Base-by-base conservation (phyloP, 805 yeast genomes). In the Zygosaccharomyces gambellarensis region DNA sequence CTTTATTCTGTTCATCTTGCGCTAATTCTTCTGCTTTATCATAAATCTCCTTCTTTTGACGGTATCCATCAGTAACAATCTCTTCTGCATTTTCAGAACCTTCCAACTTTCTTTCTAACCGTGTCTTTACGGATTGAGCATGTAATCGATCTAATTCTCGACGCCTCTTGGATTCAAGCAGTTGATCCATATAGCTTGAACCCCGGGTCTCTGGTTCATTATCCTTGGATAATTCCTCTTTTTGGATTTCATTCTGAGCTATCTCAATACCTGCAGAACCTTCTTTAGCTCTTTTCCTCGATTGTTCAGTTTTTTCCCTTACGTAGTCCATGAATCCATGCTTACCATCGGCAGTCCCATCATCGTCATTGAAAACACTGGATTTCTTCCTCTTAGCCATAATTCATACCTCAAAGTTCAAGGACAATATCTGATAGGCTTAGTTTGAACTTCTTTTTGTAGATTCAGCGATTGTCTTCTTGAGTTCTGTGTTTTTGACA, bases 31-130 rank as follows among this genome's bases (percentile, higher is more conserved):
- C 50, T 4, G 57, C 57, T 27, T 44, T 50, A 31, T 60, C 61
- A 21, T 64, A 48, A 40, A 62, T 70, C 34, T 65, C 64, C 53
- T 70, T 71, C 47, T 69, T 69, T 36, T 61, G 61, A 55, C 71
- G 70, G 57, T 80, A 82, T 0, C 75, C 74, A 1, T 69, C 60
- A 1, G 82, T 75, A 8, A 79, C 76, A 63, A 79, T 81, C 43
- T 69, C 73, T 17, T 63, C 74, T 3, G 59, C 64, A 42, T 55
- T 67, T 28, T 62, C 63, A 34, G 69, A 72, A 4, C 72, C 73
- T 49, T 75, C 79, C 19, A 60, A 48, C 29, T 69, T 69, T 7
- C 75, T 53, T 48, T 73, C 76, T 36, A 67, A 59, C 36, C 68
- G 72, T 7, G 65, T 52, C 42, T 66, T 68, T 21, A 70, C 54